Evolutionary conservation across 345 rosid genomes (phyloP), one percentile per base, ranked within the genome.

Genomic region (Syzygium aqueum): DNA sequence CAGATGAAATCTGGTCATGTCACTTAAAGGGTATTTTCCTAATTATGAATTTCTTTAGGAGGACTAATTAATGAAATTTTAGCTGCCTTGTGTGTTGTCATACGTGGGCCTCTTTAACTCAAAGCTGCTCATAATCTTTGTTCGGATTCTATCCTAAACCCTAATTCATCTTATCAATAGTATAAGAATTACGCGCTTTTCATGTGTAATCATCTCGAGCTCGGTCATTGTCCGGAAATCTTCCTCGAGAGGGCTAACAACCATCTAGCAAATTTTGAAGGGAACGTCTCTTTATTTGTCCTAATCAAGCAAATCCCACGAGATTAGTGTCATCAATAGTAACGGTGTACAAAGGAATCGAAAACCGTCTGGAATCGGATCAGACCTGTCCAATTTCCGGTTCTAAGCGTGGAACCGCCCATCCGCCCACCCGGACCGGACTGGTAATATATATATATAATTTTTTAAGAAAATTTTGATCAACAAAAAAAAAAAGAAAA

Each of bases 111-210:
- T 3, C 23, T 8, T 56, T 56, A 53, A 19, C 57, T 53, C 57
- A 53, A 53, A 53, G 57, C 25, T 23, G 3, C 61, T 21, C n/a
- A 11, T 23, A 56, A 56, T 22, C 11, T 56, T 6, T 7, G 10
- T 53, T 19, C 10, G 30, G 1, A 30, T 30, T 30, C 12, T 22
- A 65, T 73, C 37, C 13, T 33, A 33, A 65, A 19, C 13, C 13
- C 80, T 73, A 73, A 73, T 73, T 33, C 21, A 6, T 33, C 46
- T 17, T 17, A 33, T 67, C 13, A 67, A 67, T 16, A 67, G 9
- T 16, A 17, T 0, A 30, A 16, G 12, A 6, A 67, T 2, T 67
- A 14, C 1, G 6, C 3, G 1, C 5, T 67, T 33, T 17, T 33
- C 25, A 33, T 19, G 9, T 15, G 3, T 28, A 63, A 63, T 0